phyloP scores from a whole-genome alignment of 129 eudicot genomes.

The carrot (Daucus carota) region DNA sequence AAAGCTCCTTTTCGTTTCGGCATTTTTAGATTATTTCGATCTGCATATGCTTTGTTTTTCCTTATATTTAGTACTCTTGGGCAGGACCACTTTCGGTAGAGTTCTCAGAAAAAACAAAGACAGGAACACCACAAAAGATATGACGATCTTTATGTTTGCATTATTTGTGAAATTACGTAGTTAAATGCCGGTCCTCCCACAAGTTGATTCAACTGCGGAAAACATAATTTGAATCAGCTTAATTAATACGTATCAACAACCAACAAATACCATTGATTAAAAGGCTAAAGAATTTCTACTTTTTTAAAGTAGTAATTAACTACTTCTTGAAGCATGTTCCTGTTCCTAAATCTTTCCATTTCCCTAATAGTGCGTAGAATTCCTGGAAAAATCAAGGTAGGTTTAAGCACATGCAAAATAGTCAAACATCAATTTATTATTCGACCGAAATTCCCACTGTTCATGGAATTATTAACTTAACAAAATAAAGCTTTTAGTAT shows the following conservation, averaged over 20 bases:
- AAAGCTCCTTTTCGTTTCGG: not conserved
- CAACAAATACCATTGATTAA: no score
- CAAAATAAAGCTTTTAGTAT: not conserved
- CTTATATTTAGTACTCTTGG: not conserved
- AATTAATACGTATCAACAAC: not conserved
- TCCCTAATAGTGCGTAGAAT: not conserved
- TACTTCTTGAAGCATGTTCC: not conserved
- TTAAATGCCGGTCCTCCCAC: no score
- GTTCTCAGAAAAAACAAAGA: not conserved
- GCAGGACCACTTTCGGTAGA: not conserved
- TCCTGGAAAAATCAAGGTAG: conserved; percentile 1
- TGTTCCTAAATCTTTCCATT: not conserved
- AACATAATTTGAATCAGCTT: not conserved
- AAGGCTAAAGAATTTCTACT: no score
- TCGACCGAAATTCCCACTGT: conserved; percentile 24
- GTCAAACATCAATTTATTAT: conserved; percentile 8
- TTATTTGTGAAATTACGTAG: not conserved
- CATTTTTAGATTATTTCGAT: not conserved
- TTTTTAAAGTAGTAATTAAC: no score
- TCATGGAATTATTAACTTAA: conserved; percentile 6
- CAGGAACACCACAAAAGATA: not conserved
- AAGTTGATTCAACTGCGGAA: not conserved
- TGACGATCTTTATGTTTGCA: not conserved
- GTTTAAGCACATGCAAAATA: conserved; percentile 25
- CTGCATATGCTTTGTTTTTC: not conserved